These are phyloP conservation scores for Pontederia paniculata DNA, from an alignment of 176 grass and related monocot genomes.

Conservation along the genomic window DNA sequence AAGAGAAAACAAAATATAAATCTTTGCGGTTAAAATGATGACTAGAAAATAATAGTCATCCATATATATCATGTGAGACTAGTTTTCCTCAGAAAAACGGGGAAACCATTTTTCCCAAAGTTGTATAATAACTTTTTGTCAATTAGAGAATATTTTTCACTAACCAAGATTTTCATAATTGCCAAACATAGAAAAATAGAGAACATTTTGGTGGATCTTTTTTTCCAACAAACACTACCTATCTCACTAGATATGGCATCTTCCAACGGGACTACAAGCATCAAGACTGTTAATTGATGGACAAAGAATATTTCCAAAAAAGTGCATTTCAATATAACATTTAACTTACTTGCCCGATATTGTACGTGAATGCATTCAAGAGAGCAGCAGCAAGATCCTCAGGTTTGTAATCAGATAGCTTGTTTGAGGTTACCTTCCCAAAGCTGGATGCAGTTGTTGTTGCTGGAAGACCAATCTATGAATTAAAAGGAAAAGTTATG, in stretches of 20 bases:
- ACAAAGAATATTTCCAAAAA: not conserved
- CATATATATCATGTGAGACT: too few relatives aligned
- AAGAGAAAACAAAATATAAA: too few relatives aligned
- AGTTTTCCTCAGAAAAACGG: too few relatives aligned
- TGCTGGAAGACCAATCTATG: conserved; percentile 86
- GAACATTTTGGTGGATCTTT: too few relatives aligned
- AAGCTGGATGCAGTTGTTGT: conserved; percentile 92
- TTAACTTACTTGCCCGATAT: conserved; percentile 77
- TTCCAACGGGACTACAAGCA: not conserved
- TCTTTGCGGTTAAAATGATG: too few relatives aligned
- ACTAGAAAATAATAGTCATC: too few relatives aligned
- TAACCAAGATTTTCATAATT: too few relatives aligned
- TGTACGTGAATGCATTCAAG: conserved; percentile 86
- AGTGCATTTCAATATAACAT: not conserved
- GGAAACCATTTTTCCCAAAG: too few relatives aligned
- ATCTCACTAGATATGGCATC: not conserved
- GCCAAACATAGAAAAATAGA: too few relatives aligned
- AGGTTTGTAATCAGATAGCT: conserved; percentile 76
- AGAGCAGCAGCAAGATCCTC: conserved; percentile 94
- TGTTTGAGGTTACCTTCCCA: conserved; percentile 86
- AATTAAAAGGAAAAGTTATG: conserved; percentile 18
- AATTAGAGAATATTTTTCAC: too few relatives aligned
- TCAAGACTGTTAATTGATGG: not conserved
- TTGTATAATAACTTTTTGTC: too few relatives aligned
- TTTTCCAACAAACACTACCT: not conserved